A percentile compares a stretch with the other conserved stretches of the same genome.
These are phyloP conservation scores for Heliamphora pulchella DNA, from an alignment of 179 eudicot genomes.

Conservation along the genomic window DNA sequence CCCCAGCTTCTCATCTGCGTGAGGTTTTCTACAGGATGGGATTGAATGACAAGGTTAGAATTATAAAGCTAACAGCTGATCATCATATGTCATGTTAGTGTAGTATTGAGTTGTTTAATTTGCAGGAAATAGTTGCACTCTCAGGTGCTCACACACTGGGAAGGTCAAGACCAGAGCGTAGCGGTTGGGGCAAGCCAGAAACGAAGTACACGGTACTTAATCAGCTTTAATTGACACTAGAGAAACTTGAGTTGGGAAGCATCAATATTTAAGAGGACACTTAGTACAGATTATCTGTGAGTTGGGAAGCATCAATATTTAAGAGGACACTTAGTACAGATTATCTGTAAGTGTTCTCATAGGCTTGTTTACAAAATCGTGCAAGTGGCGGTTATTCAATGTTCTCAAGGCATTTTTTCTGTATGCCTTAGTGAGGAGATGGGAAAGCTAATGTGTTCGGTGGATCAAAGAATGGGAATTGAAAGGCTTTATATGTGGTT, in stretches of 20 bases:
- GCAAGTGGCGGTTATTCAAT: not conserved
- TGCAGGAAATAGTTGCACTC: constrained; percentile 86
- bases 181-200: constrained; percentile 99
- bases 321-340: not conserved
- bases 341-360: not conserved
- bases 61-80: not conserved
- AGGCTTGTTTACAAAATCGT: not conserved
- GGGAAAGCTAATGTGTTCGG: not conserved
- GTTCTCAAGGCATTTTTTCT: constrained; percentile 11
- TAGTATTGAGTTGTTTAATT: constrained; percentile 20
- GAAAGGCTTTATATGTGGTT: too few relatives aligned
- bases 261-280: not conserved
- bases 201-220: constrained; percentile 85
- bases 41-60: constrained; percentile 68
- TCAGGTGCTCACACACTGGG: constrained; percentile 96
- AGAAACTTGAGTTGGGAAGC: constrained; percentile 11
- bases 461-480: too few relatives aligned
- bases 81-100: constrained; percentile 14
- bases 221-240: not conserved
- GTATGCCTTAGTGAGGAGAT: not conserved
- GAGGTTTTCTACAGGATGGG: constrained; percentile 95
- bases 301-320: not conserved
- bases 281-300: not conserved
- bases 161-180: constrained; percentile 95
- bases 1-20: constrained; percentile 90